Evolutionary conservation across 1,284 basidiomycete species (phyloP).

Genomic region (Pyrrhoderma lamaoense): DNA sequence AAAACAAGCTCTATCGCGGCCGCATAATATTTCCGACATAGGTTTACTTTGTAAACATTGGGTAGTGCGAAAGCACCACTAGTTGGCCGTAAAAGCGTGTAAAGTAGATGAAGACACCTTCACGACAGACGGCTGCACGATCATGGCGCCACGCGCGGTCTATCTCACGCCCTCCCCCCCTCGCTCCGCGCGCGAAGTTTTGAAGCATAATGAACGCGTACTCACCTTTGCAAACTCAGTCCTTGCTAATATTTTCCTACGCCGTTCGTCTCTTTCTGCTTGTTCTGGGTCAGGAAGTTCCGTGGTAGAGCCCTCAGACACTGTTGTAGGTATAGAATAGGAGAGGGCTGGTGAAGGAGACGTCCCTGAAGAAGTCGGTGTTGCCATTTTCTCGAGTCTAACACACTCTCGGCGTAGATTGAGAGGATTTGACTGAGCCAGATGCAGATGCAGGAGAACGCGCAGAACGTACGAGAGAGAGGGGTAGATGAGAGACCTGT

Average conservation of each 20-base stretch:
- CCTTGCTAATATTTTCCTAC: slow-evolving; percentile 64
- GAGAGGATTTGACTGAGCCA: not conserved
- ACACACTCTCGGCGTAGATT: not conserved
- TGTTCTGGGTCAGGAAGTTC: slow-evolving; percentile 31
- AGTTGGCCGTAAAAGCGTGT: not conserved
- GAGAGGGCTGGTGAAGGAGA: slow-evolving; percentile 65
- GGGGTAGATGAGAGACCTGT: not conserved
- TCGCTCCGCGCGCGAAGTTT: slow-evolving; percentile 33
- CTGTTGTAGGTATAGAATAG: slow-evolving; percentile 44
- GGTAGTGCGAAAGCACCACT: not conserved
- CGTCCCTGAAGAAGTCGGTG: slow-evolving; percentile 68
- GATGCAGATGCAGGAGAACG: not conserved
- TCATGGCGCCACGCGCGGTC: slow-evolving; percentile 10
- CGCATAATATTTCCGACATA: slow-evolving; percentile 2
- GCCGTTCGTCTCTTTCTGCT: slow-evolving; percentile 48
- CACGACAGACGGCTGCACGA: slow-evolving; percentile 11
- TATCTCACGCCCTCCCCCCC: slow-evolving; percentile 26
- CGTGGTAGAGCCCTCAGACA: slow-evolving; percentile 27
- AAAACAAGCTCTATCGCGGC: slow-evolving; percentile 6
- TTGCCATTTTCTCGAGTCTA: slow-evolving; percentile 46
- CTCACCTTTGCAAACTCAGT: slow-evolving; percentile 71
- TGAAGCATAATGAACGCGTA: slow-evolving; percentile 24
- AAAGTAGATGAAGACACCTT: slow-evolving; percentile 1
- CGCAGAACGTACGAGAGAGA: too few species aligned
- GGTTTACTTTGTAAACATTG: not conserved